phyloP scores from a whole-genome alignment of 129 eudicot genomes.

The Centella asiatica region DNA sequence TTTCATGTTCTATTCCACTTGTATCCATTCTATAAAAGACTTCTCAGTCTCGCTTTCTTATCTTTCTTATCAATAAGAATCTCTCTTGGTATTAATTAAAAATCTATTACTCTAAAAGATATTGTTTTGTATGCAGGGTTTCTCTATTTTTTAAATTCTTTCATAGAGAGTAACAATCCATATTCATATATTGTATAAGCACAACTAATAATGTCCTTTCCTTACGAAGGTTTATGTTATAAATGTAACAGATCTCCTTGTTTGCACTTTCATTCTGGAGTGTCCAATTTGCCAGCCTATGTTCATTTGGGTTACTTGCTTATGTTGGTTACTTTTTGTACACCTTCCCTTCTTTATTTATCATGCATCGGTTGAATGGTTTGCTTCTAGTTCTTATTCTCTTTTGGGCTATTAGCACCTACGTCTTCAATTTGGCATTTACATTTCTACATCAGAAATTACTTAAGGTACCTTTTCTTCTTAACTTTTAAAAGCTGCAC shows the following conservation, averaged over 20 bases:
- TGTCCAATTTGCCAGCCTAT: conserved; percentile 67
- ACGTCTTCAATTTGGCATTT: conserved; percentile 64
- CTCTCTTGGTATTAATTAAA: background rate
- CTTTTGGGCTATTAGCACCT: conserved; percentile 68
- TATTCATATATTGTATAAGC: background rate
- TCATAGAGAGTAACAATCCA: background rate
- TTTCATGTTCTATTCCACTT: background rate
- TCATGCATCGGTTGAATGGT: conserved; percentile 57
- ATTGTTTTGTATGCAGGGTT: background rate
- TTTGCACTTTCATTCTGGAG: conserved; percentile 73
- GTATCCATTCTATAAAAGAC: background rate
- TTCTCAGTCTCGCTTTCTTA: background rate
- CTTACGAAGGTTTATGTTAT: conserved; percentile 18
- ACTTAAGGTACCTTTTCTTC: conserved; percentile 39
- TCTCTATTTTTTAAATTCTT: background rate
- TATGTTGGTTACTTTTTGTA: conserved; percentile 61
- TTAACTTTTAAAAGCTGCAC: background rate
- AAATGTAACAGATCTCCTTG: conserved; percentile 50
- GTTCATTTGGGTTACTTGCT: conserved; percentile 69
- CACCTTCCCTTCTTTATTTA: conserved; percentile 57
- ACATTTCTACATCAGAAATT: conserved; percentile 51
- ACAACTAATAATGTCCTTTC: background rate
- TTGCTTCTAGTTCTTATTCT: conserved; percentile 71
- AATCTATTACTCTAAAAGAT: background rate
- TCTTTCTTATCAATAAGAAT: background rate